Conservation (phyloP, 2,329 filamentous ascomycete species). For the Fusarium albosuccineum region DNA sequence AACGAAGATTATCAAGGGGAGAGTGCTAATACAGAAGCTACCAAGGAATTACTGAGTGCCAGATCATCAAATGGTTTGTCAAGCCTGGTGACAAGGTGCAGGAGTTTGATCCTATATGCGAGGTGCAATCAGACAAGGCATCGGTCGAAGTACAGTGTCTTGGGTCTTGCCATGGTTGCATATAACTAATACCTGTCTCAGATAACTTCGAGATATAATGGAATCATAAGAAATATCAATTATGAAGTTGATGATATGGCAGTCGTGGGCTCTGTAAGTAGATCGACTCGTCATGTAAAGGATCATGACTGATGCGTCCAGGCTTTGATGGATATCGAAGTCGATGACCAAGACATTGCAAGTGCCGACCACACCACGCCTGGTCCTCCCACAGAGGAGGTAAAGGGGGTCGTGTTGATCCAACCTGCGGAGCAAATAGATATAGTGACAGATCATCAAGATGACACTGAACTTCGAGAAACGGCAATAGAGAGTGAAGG, state of each 20-base stretch:
- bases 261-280: conserved; percentile 15
- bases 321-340: conserved; percentile 22
- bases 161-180: not conserved
- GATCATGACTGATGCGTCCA: not conserved
- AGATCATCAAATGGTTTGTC: conserved; percentile 21
- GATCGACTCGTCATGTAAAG: not conserved
- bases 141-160: conserved; percentile 15
- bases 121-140: conserved; percentile 31
- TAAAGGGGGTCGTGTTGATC: not conserved
- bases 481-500: too few species aligned
- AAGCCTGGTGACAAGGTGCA: conserved; percentile 16
- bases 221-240: conserved; percentile 11
- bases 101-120: conserved; percentile 28
- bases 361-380: not conserved
- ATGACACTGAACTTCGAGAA: too few species aligned
- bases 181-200: not conserved
- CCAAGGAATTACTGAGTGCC: conserved; percentile 30
- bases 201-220: conserved; percentile 26
- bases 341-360: not conserved
- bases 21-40: not conserved
- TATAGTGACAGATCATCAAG: not conserved
- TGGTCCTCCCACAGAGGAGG: not conserved
- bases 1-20: not conserved
- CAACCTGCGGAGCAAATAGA: not conserved
- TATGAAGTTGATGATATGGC: conserved; percentile 18